Evolutionary conservation across 306 rosid species (phyloP), one percentile per base, ranked within the genome.

Genomic region (Carpinus fangiana): DNA sequence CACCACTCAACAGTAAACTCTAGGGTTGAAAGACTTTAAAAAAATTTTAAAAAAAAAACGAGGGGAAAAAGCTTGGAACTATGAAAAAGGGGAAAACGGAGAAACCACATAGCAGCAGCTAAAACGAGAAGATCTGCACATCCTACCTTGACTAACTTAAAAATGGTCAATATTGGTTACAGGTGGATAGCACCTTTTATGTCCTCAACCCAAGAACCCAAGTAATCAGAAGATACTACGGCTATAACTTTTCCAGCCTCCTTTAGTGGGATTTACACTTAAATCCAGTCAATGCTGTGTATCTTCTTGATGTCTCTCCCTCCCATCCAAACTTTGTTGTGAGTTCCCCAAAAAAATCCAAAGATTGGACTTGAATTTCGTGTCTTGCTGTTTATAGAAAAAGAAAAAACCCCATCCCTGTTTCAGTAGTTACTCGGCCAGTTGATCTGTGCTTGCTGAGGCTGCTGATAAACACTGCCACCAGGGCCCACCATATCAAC

Each of bases 401-500:
- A 59, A 72, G 72, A 76, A 84, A 70, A 62, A 77, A 73, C 38
- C 60, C 74, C 48, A 41, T 13, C 59, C 68, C 77, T 36, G 64
- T 57, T 82, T 90, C 90, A 92, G 84, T 95, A 93, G 89, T 95
- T 95, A 84, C 86, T 90, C 4, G 98, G 97, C 98, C 99, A 95
- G 85, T 95, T 93, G 59, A 91, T 89, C 72, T 91, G 99, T 2
- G 98, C 72, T 77, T 95, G 98, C 84, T 95, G 99, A 77, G 96
- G 88, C 77, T 90, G 96, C 82, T 92, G 99, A 83, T 95, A 95
- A 84, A 91, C 94, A 79, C 81, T 84, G 10, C 98, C 98, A 64
- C 98, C 98, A 0, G 93, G 94, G 84, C 99, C 99, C 70, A 84
- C 97, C 91, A 93, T 89, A 83, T 95, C 99, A 71, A 91, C 97